Base-by-base conservation (phyloP, 768 basidiomycete genomes). In the Candolleomyces aberdarensis region DNA sequence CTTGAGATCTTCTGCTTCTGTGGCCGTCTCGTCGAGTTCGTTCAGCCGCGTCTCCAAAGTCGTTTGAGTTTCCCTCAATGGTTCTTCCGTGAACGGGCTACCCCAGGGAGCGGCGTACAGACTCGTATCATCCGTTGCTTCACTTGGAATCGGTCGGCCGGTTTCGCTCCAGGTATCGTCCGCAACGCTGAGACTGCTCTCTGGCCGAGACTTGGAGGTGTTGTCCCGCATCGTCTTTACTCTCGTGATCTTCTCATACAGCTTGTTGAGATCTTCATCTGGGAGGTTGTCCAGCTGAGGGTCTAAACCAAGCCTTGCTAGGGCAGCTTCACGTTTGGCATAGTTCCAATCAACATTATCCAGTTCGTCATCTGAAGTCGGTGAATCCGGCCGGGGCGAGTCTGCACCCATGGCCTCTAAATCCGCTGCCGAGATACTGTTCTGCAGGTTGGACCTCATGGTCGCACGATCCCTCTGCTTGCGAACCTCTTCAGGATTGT, bases 311-410 rank as follows among this genome's bases (percentile, higher is more conserved):
- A 97, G 79, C 52, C 89, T 83, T 1, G 92, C 91, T 41, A 95
- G 80, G 3, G 94, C 96, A 5, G 95, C 95, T 74, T 99, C 97
- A 8, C 95, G 85, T 71, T 92, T 91, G 6, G 97, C 97, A 72
- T 88, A 98, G n/a, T 87, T 91, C 97, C 97, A 99, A 72, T 99
- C 97, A 48, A 94, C 90, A 64, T 93, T 90, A 29, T 84, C 80
- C 57, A 71, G 65, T 58, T 84, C 88, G 22, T 84, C 83, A 3
- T 83, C 83, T 1, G 89, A 89, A 13, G 82, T 77, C 3, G 91
- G 89, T 6, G 92, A 92, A 48, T 87, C 87, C 2, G 94, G 92
- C n/a, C 91, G 85, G 9, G 89, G 85, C 13, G 82, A 82, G 20
- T 82, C 79, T 58, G 76, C 78, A 15, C 76, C 82, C 5, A 64